Percentiles rank a stretch among this genome's conserved stretches.
Conservation (phyloP, 768 basidiomycete genomes). For the Boletus rex-veris region DNA sequence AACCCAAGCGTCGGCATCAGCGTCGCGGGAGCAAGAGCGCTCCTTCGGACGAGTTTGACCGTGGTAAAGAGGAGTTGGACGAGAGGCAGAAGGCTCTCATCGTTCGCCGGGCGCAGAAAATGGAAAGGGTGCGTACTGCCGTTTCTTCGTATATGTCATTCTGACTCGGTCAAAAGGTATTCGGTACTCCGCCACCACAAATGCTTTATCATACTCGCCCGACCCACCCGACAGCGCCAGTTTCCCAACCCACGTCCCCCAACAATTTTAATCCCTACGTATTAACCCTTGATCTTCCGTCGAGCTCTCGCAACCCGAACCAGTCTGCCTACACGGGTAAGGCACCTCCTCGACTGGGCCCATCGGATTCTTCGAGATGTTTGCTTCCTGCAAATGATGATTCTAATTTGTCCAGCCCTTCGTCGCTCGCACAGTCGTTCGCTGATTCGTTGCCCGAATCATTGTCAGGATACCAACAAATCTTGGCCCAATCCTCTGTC, state of each 20-base stretch:
- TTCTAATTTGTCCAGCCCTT: conserved; percentile 16
- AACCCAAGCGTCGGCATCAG: conserved; percentile 38
- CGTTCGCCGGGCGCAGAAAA: conserved; percentile 77
- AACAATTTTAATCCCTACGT: conserved; percentile 15
- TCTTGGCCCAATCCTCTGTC: conserved; percentile 41
- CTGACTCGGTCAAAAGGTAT: conserved; percentile 49
- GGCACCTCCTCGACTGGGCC: conserved; percentile 48
- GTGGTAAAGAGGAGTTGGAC: conserved; percentile 66
- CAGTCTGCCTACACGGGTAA: conserved; percentile 49
- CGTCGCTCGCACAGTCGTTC: conserved; percentile 19
- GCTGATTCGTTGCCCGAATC: conserved; percentile 19
- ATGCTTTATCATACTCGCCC: conserved; percentile 70
- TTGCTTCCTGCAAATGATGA: conserved; percentile 40
- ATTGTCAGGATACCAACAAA: conserved; percentile 15
- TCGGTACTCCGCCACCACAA: conserved; percentile 78
- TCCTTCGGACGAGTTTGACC: conserved; percentile 51
- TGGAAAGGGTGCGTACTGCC: conserved; percentile 66
- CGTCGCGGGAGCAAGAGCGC: conserved; percentile 47
- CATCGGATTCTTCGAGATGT: conserved; percentile 58
- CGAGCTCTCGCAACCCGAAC: conserved; percentile 40
- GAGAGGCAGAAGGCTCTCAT: conserved; percentile 75
- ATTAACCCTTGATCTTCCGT: conserved; percentile 20
- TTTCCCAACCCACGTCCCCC: conserved; percentile 28
- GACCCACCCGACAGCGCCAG: conserved; percentile 33
- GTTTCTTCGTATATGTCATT: background rate